phyloP scores from a whole-genome alignment of 331 rosid species.

The Quercus lobata region DNA sequence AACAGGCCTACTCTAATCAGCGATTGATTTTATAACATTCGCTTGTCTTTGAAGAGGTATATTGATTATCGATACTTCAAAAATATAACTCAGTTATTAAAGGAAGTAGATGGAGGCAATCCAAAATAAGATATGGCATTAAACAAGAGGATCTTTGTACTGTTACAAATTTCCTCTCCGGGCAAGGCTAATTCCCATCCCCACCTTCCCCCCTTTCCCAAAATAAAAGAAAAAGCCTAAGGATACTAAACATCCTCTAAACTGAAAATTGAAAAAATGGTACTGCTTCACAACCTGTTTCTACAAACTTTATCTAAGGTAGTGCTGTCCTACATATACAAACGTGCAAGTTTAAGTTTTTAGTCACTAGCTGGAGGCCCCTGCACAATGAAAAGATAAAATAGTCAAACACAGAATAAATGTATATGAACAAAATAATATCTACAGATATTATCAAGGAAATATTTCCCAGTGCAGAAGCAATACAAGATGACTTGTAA shows the following conservation, averaged over 20 bases:
- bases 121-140: no score
- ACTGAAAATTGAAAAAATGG: background rate
- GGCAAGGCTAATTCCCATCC: no score
- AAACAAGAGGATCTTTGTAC: no score
- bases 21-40: no score
- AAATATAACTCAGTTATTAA: no score
- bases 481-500: background rate
- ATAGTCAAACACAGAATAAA: slow-evolving; percentile 5
- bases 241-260: background rate
- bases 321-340: background rate
- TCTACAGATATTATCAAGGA: background rate
- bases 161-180: no score
- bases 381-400: slow-evolving; percentile 33
- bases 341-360: background rate
- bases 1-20: no score
- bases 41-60: no score
- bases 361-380: slow-evolving; percentile 41
- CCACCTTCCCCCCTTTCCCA: no score
- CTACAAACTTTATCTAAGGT: background rate
- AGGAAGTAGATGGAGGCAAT: no score
- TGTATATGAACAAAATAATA: background rate
- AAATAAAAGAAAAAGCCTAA: no score
- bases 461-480: background rate
- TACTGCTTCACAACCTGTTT: background rate
- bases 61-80: no score